Conservation (phyloP, 108 stramenopile species). For the Ochromonas danica region DNA sequence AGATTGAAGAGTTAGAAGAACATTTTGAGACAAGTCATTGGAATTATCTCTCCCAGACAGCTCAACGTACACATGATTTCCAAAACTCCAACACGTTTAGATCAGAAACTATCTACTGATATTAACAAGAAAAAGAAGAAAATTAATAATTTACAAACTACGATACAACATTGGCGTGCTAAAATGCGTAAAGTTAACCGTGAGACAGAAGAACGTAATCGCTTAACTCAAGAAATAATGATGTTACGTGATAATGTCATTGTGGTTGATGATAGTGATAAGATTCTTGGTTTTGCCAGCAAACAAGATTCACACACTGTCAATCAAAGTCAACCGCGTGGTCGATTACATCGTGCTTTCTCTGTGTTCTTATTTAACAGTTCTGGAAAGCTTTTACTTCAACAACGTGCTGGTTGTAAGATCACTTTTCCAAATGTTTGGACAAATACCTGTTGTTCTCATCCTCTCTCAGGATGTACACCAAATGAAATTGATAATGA, state of each 20-base stretch:
- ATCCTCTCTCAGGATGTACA: conserved; percentile 77
- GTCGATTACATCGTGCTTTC: conserved; percentile 90
- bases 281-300: conserved; percentile 22
- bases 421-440: conserved; percentile 98
- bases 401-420: conserved; percentile 85
- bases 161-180: conserved; percentile 59
- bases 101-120: conserved; percentile 55
- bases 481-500: conserved; percentile 48
- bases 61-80: conserved; percentile 62
- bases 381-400: conserved; percentile 78
- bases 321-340: conserved; percentile 36
- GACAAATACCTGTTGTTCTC: conserved; percentile 99
- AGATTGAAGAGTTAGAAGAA: conserved; percentile 63
- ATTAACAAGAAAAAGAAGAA: conserved; percentile 54
- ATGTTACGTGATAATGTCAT: conserved; percentile 55
- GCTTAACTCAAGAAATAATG: conserved; percentile 56
- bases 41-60: conserved; percentile 62
- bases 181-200: conserved; percentile 56
- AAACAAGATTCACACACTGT: conserved; percentile 33
- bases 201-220: conserved; percentile 58
- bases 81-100: conserved; percentile 56
- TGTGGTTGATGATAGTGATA: conserved; percentile 41
- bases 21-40: conserved; percentile 57
- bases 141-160: conserved; percentile 57
- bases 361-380: conserved; percentile 94